These are phyloP conservation scores for Chlamydomonas eustigma DNA, from an alignment of 139 green algal species.

Conservation along the genomic window DNA sequence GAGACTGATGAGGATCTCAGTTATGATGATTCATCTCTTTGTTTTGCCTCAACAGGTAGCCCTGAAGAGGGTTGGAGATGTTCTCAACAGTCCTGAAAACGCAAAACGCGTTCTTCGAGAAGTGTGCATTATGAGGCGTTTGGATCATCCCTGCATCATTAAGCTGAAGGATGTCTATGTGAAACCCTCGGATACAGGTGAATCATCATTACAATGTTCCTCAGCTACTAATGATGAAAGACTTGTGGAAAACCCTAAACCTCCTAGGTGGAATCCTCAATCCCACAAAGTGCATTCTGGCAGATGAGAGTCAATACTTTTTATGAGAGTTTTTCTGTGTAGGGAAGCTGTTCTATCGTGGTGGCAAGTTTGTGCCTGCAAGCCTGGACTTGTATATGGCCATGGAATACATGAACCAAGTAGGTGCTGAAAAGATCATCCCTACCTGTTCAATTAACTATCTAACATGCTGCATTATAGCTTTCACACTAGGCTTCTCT, in stretches of 20 bases:
- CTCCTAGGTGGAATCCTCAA: too few relatives aligned
- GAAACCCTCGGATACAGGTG: constrained; percentile 51
- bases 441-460: constrained; percentile 10
- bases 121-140: constrained; percentile 83
- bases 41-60: constrained; percentile 17
- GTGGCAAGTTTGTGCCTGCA: constrained; percentile 61
- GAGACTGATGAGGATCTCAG: too few relatives aligned
- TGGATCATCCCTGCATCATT: constrained; percentile 82
- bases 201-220: not conserved
- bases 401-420: constrained; percentile 55
- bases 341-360: constrained; percentile 49
- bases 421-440: constrained; percentile 8
- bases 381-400: constrained; percentile 82
- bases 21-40: too few relatives aligned
- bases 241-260: not conserved
- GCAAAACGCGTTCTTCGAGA: constrained; percentile 83
- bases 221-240: not conserved
- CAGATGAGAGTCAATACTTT: too few relatives aligned
- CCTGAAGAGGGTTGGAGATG: constrained; percentile 16
- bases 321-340: not conserved
- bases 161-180: constrained; percentile 72
- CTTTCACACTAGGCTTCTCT: too few relatives aligned
- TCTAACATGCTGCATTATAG: too few relatives aligned
- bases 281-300: too few relatives aligned
- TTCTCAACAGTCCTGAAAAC: constrained; percentile 57